A percentile compares a stretch with the other conserved stretches of the same genome.
Conservation (phyloP, 306 rosid genomes). For the Mimosa bimucronata region DNA sequence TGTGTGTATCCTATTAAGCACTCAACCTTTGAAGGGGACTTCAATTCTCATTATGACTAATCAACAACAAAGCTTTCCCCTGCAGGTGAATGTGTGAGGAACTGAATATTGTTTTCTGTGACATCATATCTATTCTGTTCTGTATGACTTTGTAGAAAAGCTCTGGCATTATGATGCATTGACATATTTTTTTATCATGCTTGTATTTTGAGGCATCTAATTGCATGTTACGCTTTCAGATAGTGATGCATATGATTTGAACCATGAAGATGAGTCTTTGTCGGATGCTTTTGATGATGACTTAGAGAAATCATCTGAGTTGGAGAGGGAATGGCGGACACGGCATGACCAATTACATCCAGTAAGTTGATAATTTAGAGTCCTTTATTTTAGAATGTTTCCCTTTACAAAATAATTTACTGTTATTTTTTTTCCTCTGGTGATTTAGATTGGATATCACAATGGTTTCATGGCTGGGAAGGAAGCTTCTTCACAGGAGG, state of each 20-base stretch:
- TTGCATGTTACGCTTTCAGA: slow-evolving; percentile 43
- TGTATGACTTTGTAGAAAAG: no score
- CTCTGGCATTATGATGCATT: background rate
- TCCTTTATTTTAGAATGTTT: slow-evolving; percentile 25
- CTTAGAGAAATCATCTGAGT: slow-evolving; percentile 23
- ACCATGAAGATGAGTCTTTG: slow-evolving; percentile 31
- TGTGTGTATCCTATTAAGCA: background rate
- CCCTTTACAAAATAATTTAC: background rate
- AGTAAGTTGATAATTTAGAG: slow-evolving; percentile 38
- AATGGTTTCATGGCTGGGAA: slow-evolving; percentile 81
- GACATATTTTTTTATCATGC: background rate
- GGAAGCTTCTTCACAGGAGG: slow-evolving; percentile 88
- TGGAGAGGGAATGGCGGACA: slow-evolving; percentile 78
- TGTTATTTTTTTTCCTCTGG: slow-evolving; percentile 10
- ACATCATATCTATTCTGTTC: no score
- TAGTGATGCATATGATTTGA: slow-evolving; percentile 46
- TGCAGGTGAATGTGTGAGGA: background rate
- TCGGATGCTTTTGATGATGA: slow-evolving; percentile 63
- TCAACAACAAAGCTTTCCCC: background rate
- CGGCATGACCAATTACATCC: slow-evolving; percentile 75
- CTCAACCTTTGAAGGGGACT: background rate
- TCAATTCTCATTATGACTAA: background rate
- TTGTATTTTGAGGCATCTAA: slow-evolving; percentile 29
- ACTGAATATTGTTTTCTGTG: background rate
- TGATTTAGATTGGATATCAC: slow-evolving; percentile 73